phyloP scores from a whole-genome alignment of 805 yeast genomes.

The Lipomyces oligophaga region DNA sequence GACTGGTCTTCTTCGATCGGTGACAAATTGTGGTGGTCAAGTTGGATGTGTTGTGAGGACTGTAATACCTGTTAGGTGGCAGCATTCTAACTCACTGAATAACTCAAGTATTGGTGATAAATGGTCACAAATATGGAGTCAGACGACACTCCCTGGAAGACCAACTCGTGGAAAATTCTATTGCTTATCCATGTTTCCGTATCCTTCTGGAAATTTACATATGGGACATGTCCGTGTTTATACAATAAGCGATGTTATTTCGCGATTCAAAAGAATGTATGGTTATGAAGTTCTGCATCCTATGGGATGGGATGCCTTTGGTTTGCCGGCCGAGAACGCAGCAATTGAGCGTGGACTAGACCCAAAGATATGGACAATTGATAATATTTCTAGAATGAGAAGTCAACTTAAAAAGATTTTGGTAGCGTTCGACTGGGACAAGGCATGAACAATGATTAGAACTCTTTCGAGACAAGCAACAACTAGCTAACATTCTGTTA shows the following conservation, averaged over 20 bases:
- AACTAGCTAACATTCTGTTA: constrained; percentile 33
- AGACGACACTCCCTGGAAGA: constrained; percentile 6
- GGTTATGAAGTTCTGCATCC: constrained; percentile 86
- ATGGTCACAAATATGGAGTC: constrained; percentile 17
- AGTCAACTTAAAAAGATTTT: constrained; percentile 72
- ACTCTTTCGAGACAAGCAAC: background rate
- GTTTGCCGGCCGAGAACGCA: constrained; percentile 97
- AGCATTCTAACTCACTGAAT: no score
- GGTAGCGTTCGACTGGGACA: constrained; percentile 89
- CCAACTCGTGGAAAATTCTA: constrained; percentile 38
- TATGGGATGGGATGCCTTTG: constrained; percentile 99
- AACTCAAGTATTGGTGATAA: constrained; percentile 21
- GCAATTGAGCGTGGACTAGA: constrained; percentile 80
- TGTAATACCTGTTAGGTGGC: no score
- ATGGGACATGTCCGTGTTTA: constrained; percentile 94
- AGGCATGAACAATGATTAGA: background rate
- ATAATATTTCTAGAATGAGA: constrained; percentile 82
- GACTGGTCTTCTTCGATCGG: no score
- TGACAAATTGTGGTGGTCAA: no score
- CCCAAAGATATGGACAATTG: constrained; percentile 79
- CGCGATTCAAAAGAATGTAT: constrained; percentile 70
- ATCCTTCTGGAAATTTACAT: constrained; percentile 90
- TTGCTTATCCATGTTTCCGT: constrained; percentile 87
- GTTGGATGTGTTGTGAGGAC: no score
- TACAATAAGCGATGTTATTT: constrained; percentile 79